Evolutionary conservation across 805 yeast genomes (phyloP).

Genomic region (Candida tallmaniae): DNA sequence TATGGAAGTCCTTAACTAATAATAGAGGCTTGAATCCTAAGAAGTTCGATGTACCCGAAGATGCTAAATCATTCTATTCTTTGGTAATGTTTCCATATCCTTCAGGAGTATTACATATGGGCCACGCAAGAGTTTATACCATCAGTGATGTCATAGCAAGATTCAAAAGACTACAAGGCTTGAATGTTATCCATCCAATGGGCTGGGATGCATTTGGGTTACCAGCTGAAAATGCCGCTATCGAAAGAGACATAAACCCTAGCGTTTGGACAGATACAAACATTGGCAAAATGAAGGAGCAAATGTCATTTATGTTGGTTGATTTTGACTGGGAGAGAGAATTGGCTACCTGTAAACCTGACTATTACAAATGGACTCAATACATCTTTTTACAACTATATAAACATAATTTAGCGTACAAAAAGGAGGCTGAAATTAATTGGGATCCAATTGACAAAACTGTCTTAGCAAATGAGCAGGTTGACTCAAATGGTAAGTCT

Average conservation of each 20-base stretch:
- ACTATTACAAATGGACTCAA: constrained; percentile 92
- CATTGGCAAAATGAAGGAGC: constrained; percentile 81
- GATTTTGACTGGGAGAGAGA: constrained; percentile 95
- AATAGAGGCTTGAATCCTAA: constrained; percentile 35
- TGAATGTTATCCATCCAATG: constrained; percentile 87
- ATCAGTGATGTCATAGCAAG: constrained; percentile 82
- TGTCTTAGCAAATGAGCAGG: constrained; percentile 93
- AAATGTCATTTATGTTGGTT: constrained; percentile 71
- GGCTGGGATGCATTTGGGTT: constrained; percentile 99
- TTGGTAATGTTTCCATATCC: constrained; percentile 96
- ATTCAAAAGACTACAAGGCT: constrained; percentile 71
- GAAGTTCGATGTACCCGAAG: constrained; percentile 11
- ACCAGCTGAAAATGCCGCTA: constrained; percentile 98
- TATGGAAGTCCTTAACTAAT: constrained; percentile 40
- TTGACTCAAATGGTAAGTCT: constrained; percentile 82
- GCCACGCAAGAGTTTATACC: constrained; percentile 90
- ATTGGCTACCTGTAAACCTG: constrained; percentile 78
- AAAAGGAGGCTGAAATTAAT: constrained; percentile 83
- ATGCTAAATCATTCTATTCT: constrained; percentile 44
- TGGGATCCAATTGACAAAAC: constrained; percentile 98
- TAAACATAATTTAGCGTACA: constrained; percentile 78
- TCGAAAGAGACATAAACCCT: constrained; percentile 77
- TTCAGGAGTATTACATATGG: constrained; percentile 88
- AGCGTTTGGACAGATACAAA: constrained; percentile 77
- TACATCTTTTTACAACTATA: constrained; percentile 69